Evolutionary conservation across 1,284 basidiomycete genomes (phyloP), one percentile per base, ranked within the genome.

Genomic region (Ceratobasidium sp.): DNA sequence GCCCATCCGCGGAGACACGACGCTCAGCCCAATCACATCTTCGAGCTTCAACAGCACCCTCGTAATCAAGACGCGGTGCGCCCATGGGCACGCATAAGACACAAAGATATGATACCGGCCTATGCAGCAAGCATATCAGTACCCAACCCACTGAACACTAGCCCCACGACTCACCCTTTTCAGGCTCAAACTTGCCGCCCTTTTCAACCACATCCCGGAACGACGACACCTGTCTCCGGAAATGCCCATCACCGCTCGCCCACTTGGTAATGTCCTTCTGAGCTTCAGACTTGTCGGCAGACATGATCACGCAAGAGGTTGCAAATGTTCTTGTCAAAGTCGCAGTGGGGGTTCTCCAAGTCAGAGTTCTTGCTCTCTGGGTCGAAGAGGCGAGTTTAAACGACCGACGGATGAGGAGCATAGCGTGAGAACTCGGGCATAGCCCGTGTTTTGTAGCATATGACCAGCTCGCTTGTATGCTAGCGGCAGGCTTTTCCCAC

Each of bases 31-130:
- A 76, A 98, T 88, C 76, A 94, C 85, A 49, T 91, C 87, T 78
- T 98, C 93, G 46, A 99, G 87, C 0, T 96, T 95, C 83, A 98
- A 98, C 78, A 99, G 87, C 82, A 94, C 89, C 78, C 96, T 88
- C 3, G 92, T 86, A 79, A 99, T 98, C 74, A 98, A 84, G 0
- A 95, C 87, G 77, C 97, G 88, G 65, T 95, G 95, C 0, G 97
- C 97, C 96, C 97, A 98, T 4, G 96, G 86, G 78, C 86, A 84
- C 61, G 81, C 81, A 53, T 73, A 72, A 24, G 74, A 79, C 24
- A 74, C 77, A 37, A 62, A 65, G 9, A 74, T 58, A 79, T 94
- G 93, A 81, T 98, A 98, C 63, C 95, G 89, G 72, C 87, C 94
- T 94, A 78, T n/a, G 56, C 46, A 66, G 61, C 51, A 64, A 56